Conservation (phyloP, 2,329 filamentous ascomycete genomes). For the Colletotrichum australisinense region DNA sequence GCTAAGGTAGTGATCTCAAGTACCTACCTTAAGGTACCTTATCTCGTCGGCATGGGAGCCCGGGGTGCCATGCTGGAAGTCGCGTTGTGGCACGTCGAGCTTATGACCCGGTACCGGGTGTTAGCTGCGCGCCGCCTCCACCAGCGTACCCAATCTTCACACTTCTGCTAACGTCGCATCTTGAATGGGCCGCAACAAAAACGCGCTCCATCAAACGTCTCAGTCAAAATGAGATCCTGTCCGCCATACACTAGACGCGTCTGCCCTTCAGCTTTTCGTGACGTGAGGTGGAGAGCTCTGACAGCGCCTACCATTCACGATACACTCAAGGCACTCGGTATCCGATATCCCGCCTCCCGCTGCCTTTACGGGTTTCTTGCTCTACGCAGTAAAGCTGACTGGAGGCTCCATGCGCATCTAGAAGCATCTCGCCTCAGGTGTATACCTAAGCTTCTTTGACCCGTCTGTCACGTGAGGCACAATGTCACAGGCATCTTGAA, state of each 20-base stretch:
- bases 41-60: not conserved
- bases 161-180: not conserved
- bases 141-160: not conserved
- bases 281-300: not conserved
- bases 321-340: not conserved
- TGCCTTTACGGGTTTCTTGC: not conserved
- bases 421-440: not conserved
- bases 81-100: not conserved
- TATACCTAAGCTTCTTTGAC: not conserved
- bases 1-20: not conserved
- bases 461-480: not conserved
- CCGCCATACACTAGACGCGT: not conserved
- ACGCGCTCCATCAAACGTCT: not conserved
- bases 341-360: not conserved
- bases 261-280: not conserved
- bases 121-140: not conserved
- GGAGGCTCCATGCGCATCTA: not conserved
- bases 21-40: not conserved
- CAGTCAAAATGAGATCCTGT: not conserved
- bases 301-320: not conserved
- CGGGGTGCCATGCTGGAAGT: not conserved
- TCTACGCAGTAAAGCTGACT: too few relatives aligned
- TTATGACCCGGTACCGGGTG: not conserved
- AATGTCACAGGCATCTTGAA: not conserved
- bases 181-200: not conserved